Percentiles rank a stretch among this genome's conserved stretches.
These are phyloP conservation scores for Pythium oligandrum DNA, from an alignment of 352 stramenopile species.

Conservation along the genomic window DNA sequence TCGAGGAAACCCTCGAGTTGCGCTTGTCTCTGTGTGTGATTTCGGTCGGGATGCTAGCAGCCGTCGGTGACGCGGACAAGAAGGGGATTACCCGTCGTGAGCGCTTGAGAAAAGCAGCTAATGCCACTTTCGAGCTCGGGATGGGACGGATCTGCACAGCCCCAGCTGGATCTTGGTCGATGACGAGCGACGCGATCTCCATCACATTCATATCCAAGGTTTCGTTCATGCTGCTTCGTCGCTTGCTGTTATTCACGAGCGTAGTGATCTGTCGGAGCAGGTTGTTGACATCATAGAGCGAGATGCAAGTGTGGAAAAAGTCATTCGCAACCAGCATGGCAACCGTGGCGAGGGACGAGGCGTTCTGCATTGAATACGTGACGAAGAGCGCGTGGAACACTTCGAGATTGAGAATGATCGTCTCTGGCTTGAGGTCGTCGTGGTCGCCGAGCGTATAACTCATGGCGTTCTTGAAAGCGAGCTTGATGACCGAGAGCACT, in stretches of 20 bases:
- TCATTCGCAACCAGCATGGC: background rate
- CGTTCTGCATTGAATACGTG: conserved; percentile 3
- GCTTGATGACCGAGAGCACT: conserved; percentile 11
- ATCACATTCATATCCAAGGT: no score
- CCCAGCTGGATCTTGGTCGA: no score
- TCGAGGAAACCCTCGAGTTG: conserved; percentile 2
- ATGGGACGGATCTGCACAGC: no score
- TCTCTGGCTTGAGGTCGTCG: conserved; percentile 11
- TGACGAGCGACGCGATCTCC: no score
- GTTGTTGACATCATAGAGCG: no score
- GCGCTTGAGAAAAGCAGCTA: background rate
- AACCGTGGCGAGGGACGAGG: background rate
- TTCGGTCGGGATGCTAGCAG: no score
- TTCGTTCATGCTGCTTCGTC: no score
- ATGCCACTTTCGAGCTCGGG: no score
- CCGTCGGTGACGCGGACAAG: no score
- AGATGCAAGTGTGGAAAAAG: background rate
- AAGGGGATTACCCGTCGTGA: no score
- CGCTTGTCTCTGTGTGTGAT: background rate
- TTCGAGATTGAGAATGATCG: conserved; percentile 10
- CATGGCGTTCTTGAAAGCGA: conserved; percentile 19
- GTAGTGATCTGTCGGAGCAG: no score
- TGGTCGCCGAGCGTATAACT: background rate
- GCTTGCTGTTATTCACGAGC: no score
- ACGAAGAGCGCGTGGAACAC: conserved; percentile 13